Conservation (phyloP, 805 yeast genomes). For the Candida parachauliodes region DNA sequence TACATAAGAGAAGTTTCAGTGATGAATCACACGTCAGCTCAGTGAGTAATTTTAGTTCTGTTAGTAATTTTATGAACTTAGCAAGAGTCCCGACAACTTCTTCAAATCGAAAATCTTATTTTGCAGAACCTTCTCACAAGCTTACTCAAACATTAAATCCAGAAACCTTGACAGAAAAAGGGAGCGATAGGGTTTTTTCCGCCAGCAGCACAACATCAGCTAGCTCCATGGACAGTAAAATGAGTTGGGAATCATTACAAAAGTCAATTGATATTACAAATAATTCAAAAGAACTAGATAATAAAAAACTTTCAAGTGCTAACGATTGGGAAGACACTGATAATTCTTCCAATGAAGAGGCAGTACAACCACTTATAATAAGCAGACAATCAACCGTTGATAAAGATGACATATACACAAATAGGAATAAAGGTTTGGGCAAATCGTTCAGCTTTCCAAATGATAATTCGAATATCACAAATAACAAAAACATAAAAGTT, state of each 20-base stretch:
- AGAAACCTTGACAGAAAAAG: neutral
- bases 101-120: too few relatives aligned
- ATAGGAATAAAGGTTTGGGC: slow-evolving; percentile 31
- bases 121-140: slow-evolving; percentile 4
- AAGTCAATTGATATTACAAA: slow-evolving; percentile 19
- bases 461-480: slow-evolving; percentile 29
- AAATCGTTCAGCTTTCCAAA: slow-evolving; percentile 38
- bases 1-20: slow-evolving; percentile 28
- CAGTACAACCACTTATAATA: slow-evolving; percentile 15
- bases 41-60: slow-evolving; percentile 33
- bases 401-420: slow-evolving; percentile 12
- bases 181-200: slow-evolving; percentile 3
- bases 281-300: neutral
- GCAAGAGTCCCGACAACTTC: slow-evolving; percentile 6
- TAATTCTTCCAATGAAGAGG: slow-evolving; percentile 5
- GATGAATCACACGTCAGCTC: slow-evolving; percentile 39
- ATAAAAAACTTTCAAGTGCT: neutral
- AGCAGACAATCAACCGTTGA: slow-evolving; percentile 4
- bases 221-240: slow-evolving; percentile 2
- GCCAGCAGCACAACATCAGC: slow-evolving; percentile 1
- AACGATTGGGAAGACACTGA: slow-evolving; percentile 4
- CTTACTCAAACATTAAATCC: neutral
- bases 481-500: slow-evolving; percentile 16
- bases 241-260: slow-evolving; percentile 29
- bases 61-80: slow-evolving; percentile 27